Evolutionary conservation across 2,329 filamentous ascomycete species (phyloP), one percentile per base, ranked within the genome.

Genomic region (Fusarium xylarioides): DNA sequence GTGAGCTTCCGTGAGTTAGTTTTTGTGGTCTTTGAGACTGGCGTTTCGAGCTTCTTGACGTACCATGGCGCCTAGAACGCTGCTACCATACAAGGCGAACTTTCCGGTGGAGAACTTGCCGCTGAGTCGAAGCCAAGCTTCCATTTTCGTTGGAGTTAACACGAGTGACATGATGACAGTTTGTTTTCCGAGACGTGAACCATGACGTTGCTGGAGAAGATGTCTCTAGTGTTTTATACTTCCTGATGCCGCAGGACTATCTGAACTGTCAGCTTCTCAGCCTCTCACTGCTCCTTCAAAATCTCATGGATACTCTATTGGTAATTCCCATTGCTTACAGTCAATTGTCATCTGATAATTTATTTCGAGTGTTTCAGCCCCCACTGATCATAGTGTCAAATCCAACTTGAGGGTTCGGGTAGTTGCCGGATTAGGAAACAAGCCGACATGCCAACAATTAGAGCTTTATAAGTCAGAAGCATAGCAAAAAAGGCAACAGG

Each of bases 281-380:
- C 15, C 19, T 14, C 16, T n/a, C 14, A 30, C 21, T 40, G 2
- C 14, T 38, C 4, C 14, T 30, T 19, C 14, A 23, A 5, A 18
- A 7, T 23, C 2, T 2, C 15, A 3, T 4, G 7, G 2, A 38
- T 5, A 11, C 11, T 54, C 7, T 2, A 54, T n/a, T 28, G 1
- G 15, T 2, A n/a, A 14, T n/a, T 2, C 1, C 2, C 5, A 11
- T 3, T 5, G 1, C 34, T 10, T 19, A 14, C 11, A 14, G 0
- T 28, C 1, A 16, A 21, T 11, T 10, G 11, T 18, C 34, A 12
- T 23, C 5, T 28, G 16, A 54, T 10, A 5, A 7, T 8, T 28
- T 14, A 10, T 30, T 18, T n/a, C 2, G 8, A 18, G 14, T 14
- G 19, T 54, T n/a, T 14, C 5, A 14, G 23, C 19, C 26, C 26